Percentiles rank a stretch among this genome's conserved stretches.
phyloP scores from a whole-genome alignment of 2,329 filamentous ascomycete genomes.

The Colletotrichum sp. region DNA sequence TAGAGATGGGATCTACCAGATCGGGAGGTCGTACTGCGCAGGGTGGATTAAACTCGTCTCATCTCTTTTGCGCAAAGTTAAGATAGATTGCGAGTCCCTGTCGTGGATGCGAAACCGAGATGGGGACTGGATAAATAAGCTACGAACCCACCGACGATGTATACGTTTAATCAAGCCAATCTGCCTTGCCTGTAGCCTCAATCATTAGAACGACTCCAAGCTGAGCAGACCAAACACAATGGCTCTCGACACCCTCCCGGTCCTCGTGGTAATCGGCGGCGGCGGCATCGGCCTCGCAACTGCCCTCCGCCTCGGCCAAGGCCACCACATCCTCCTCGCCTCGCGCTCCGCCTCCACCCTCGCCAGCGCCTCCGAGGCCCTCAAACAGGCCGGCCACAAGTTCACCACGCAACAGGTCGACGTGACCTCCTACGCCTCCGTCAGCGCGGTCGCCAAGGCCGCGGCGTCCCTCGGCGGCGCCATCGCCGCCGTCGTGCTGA shows the following conservation, averaged over 20 bases:
- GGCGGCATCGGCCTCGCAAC: slow-evolving; percentile 8
- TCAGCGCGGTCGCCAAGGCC: background rate
- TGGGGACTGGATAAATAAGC: background rate
- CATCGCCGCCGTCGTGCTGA: background rate
- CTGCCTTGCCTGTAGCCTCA: background rate
- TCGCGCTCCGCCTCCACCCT: background rate
- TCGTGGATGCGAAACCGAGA: background rate
- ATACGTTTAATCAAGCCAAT: no score
- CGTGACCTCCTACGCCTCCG: background rate
- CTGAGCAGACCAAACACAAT: background rate
- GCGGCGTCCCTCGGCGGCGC: background rate
- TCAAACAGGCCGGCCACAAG: background rate
- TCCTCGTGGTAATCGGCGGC: background rate
- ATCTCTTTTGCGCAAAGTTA: background rate
- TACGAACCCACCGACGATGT: no score
- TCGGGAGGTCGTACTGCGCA: background rate
- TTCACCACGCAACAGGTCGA: background rate
- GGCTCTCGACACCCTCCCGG: background rate
- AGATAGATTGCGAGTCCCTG: background rate
- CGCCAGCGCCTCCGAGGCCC: background rate
- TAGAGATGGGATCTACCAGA: background rate
- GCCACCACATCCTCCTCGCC: background rate
- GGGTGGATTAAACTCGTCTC: background rate
- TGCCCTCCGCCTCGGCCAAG: background rate
- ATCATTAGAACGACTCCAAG: rapidly evolving